Conservation (phyloP, 177 flowering plant species). For the Vitis hybrid region DNA sequence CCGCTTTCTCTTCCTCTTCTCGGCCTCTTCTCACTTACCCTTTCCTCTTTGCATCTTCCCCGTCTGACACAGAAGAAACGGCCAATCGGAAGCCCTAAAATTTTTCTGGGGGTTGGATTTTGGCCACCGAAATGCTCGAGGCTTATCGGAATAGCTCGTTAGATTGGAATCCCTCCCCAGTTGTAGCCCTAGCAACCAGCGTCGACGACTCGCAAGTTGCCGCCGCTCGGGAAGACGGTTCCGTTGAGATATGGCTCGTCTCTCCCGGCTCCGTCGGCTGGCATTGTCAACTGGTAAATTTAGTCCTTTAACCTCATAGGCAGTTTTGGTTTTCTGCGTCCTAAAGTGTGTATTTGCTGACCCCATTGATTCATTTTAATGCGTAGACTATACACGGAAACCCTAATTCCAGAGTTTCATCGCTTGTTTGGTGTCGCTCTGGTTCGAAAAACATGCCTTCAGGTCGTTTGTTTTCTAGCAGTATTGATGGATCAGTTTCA, state of each 20-base stretch:
- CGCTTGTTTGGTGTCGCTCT: slow-evolving; percentile 74
- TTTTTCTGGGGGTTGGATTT: not conserved
- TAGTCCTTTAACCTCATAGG: not conserved
- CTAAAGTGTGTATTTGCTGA: not conserved
- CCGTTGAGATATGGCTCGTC: slow-evolving; percentile 94
- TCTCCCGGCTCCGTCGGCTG: slow-evolving; percentile 95
- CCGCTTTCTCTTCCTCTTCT: not conserved
- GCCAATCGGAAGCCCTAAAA: too few species aligned
- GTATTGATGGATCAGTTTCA: slow-evolving; percentile 86
- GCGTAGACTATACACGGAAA: slow-evolving; percentile 82
- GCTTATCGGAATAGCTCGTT: slow-evolving; percentile 45
- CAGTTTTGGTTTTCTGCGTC: not conserved
- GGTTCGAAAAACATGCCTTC: slow-evolving; percentile 33
- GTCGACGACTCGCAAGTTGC: slow-evolving; percentile 82
- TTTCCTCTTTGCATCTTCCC: not conserved
- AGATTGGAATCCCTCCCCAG: slow-evolving; percentile 88
- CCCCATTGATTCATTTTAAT: not conserved
- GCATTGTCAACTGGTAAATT: slow-evolving; percentile 89
- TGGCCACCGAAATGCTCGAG: slow-evolving; percentile 24
- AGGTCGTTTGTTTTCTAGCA: slow-evolving; percentile 77
- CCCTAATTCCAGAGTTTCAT: slow-evolving; percentile 68
- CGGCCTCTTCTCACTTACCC: not conserved
- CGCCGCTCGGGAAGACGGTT: slow-evolving; percentile 93
- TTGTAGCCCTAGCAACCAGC: slow-evolving; percentile 86
- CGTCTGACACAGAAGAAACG: not conserved